Evolutionary conservation across 2,329 filamentous ascomycete species (phyloP), one percentile per base, ranked within the genome.

Genomic region (Paecilomyces formosus): DNA sequence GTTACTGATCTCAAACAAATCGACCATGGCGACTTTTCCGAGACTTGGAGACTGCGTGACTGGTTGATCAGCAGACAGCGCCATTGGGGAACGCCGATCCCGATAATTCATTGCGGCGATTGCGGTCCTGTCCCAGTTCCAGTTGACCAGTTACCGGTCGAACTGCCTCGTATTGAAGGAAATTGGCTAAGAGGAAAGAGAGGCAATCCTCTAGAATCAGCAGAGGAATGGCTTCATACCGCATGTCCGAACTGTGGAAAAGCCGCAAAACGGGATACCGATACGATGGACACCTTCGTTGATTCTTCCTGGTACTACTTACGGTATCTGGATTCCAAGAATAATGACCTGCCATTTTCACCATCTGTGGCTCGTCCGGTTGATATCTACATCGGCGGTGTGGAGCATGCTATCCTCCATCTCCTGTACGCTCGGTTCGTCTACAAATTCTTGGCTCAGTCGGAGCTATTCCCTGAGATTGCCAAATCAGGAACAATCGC

Each of bases 281-380:
- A 96, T 71, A 96, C 92, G 2, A 96, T 96, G 92, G 92, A 96
- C 72, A 96, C 92, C 0, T 96, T 96, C 74, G 92, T 96, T 61
- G 92, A 96, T 74, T 96, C 91, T 1, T 95, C 91, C 57, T 96
- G 92, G 92, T 96, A 96, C 73, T 96, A 87, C 68, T 85, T 92
- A 75, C 84, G 90, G 12, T 96, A 91, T 66, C 75, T 87, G 28
- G 90, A 95, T 66, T 79, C 88, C 0, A 78, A 85, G 18, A 92
- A 94, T 64, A 64, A 78, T 13, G 68, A 81, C 1, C 71, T 77
- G 13, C 85, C 85, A 0, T 86, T 95, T 62, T 85, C 84, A 0
- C 74, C 85, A n/a, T 75, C 68, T 3, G 56, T 64, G 6, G 76
- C 78, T 15, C 81, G 94, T 52, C 90, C 91, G 0, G 90, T 96